Evolutionary conservation across 768 basidiomycete genomes (phyloP).

Genomic region (Agrocybe chaxingu): DNA sequence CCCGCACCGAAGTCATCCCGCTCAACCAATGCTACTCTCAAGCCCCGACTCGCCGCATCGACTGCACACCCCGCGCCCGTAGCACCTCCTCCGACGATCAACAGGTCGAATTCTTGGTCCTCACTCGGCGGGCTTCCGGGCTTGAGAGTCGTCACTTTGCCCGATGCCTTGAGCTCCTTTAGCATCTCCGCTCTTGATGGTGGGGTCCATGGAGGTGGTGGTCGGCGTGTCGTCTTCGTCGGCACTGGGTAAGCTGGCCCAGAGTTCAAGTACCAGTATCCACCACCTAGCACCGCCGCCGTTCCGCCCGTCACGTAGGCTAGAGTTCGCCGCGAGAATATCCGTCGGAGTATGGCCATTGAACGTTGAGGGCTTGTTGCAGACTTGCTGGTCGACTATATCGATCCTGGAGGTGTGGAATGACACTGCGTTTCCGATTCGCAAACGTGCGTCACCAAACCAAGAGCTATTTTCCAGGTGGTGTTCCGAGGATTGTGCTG

Average conservation of each 20-base stretch:
- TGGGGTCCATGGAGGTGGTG: conserved; percentile 78
- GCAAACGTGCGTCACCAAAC: too few species aligned
- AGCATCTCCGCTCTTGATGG: conserved; percentile 69
- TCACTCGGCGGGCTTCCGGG: conserved; percentile 5
- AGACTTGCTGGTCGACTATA: too few species aligned
- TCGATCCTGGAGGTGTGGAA: too few species aligned
- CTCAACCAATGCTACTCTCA: conserved; percentile 92
- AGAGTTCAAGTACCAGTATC: conserved; percentile 73
- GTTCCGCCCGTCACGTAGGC: conserved; percentile 52
- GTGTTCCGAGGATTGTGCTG: too few species aligned
- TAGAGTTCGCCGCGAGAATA: conserved; percentile 58
- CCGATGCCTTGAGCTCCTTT: conserved; percentile 48
- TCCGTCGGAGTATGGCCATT: conserved; percentile 33
- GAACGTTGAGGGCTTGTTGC: not conserved
- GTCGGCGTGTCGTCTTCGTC: conserved; percentile 63
- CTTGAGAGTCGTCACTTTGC: conserved; percentile 15
- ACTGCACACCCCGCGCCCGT: conserved; percentile 96
- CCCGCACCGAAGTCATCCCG: conserved; percentile 89
- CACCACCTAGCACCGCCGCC: conserved; percentile 48
- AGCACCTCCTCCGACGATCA: conserved; percentile 83
- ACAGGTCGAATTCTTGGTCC: conserved; percentile 22
- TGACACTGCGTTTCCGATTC: too few species aligned
- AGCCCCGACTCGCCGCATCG: conserved; percentile 87
- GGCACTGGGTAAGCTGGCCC: conserved; percentile 65
- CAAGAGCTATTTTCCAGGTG: too few species aligned